Percentiles rank a stretch among this genome's conserved stretches.
Conservation (phyloP, 441 rosid species). For the Omphalea diandra region DNA sequence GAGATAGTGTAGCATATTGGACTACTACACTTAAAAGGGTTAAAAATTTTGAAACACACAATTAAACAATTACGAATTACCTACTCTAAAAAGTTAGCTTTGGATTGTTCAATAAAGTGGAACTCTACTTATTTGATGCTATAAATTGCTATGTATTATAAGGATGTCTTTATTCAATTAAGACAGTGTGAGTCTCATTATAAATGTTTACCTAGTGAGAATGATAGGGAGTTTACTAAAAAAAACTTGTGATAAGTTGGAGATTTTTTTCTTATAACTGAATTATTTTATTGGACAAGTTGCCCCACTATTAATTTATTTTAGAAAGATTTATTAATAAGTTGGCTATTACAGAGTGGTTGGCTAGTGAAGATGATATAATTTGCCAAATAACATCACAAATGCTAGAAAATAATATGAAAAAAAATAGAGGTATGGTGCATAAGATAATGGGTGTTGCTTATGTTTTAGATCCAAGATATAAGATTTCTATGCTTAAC, state of each 20-base stretch:
- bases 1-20: conserved; percentile 14
- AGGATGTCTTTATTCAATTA: background rate
- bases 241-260: conserved; percentile 1
- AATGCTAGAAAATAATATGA: conserved; percentile 10
- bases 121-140: conserved; percentile 9
- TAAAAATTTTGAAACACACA: conserved; percentile 1
- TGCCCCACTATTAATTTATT: conserved; percentile 11
- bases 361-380: background rate
- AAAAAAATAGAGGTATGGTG: background rate
- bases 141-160: background rate
- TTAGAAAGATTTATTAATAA: conserved; percentile 10
- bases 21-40: background rate
- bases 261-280: background rate
- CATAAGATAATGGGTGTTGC: background rate
- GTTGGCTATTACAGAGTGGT: background rate
- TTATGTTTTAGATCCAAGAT: conserved; percentile 12
- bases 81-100: background rate
- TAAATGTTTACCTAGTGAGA: background rate
- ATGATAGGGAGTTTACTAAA: conserved; percentile 1
- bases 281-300: conserved; percentile 17
- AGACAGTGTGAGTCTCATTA: background rate
- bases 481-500: conserved; percentile 6
- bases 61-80: background rate
- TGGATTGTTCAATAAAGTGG: conserved; percentile 5
- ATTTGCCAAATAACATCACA: background rate